phyloP scores from a whole-genome alignment of 1,139 yeast species.

The Blastobotrys arbuscula region DNA sequence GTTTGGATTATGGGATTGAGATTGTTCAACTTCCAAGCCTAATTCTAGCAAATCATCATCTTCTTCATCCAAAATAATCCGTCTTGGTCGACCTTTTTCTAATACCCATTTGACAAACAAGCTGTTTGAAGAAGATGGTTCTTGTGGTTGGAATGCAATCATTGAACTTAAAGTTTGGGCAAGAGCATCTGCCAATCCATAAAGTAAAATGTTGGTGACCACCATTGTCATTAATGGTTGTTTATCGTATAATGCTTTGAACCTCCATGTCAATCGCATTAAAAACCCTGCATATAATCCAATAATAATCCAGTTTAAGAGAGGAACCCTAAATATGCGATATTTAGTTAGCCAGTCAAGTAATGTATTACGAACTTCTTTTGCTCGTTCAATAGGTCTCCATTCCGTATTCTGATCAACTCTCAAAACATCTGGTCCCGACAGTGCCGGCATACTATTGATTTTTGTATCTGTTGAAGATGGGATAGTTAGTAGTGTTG shows the following conservation, averaged over 20 bases:
- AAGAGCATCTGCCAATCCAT: constrained; percentile 82
- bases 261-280: constrained; percentile 32
- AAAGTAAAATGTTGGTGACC: constrained; percentile 73
- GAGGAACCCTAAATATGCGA: constrained; percentile 30
- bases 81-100: constrained; percentile 35
- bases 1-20: constrained; percentile 9
- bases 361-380: constrained; percentile 10
- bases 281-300: constrained; percentile 28
- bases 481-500: background rate
- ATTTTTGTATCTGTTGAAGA: background rate
- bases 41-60: constrained; percentile 33
- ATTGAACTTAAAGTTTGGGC: constrained; percentile 62
- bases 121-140: constrained; percentile 15
- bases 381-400: background rate
- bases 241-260: constrained; percentile 50
- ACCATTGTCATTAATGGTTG: constrained; percentile 72
- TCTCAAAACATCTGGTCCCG: constrained; percentile 9
- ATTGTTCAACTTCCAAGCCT: constrained; percentile 26
- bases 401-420: background rate
- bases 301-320: constrained; percentile 35
- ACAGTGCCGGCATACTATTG: constrained; percentile 6
- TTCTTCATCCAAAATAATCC: constrained; percentile 31
- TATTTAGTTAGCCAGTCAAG: constrained; percentile 26
- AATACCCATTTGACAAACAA: constrained; percentile 30
- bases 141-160: constrained; percentile 26